phyloP scores from a whole-genome alignment of 352 stramenopile species.

The Phytopythium helicoides region DNA sequence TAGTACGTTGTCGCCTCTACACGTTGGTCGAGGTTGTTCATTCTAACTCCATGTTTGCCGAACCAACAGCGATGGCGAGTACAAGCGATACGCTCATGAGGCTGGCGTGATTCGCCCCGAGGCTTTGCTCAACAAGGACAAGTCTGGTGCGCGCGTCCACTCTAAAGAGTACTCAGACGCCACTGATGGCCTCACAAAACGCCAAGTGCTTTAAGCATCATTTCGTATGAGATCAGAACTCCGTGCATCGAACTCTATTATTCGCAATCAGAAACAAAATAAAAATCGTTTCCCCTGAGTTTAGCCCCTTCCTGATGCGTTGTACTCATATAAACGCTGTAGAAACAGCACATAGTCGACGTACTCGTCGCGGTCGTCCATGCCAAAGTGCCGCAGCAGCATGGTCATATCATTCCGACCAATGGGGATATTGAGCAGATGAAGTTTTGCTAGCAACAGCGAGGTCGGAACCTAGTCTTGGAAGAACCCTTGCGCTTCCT shows the following conservation, averaged over 20 bases:
- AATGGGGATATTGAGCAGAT: conserved; percentile 45
- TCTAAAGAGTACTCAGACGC: neutral
- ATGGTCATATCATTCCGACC: conserved; percentile 27
- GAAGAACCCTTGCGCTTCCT: neutral
- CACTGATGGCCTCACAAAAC: neutral
- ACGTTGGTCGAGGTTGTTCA: neutral
- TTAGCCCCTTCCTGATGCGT: neutral
- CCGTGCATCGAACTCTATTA: neutral
- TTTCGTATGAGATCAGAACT: too few relatives aligned
- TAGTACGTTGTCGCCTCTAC: conserved; percentile 29
- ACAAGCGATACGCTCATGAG: conserved; percentile 50
- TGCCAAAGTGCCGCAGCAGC: conserved; percentile 50
- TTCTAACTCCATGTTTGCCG: conserved; percentile 5
- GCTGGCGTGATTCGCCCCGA: conserved; percentile 13
- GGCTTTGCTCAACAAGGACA: conserved; percentile 3
- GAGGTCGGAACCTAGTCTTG: conserved; percentile 13
- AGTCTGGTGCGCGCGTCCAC: conserved; percentile 5
- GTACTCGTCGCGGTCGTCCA: conserved; percentile 32
- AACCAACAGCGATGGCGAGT: conserved; percentile 40
- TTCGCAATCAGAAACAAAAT: neutral
- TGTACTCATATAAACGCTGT: conserved; percentile 37
- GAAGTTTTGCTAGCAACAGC: conserved; percentile 35
- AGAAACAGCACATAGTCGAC: conserved; percentile 45
- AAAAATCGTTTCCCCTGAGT: neutral
- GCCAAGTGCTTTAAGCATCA: neutral